phyloP scores from a whole-genome alignment of 1,284 basidiomycete genomes.

The Cryptococcus sp. region DNA sequence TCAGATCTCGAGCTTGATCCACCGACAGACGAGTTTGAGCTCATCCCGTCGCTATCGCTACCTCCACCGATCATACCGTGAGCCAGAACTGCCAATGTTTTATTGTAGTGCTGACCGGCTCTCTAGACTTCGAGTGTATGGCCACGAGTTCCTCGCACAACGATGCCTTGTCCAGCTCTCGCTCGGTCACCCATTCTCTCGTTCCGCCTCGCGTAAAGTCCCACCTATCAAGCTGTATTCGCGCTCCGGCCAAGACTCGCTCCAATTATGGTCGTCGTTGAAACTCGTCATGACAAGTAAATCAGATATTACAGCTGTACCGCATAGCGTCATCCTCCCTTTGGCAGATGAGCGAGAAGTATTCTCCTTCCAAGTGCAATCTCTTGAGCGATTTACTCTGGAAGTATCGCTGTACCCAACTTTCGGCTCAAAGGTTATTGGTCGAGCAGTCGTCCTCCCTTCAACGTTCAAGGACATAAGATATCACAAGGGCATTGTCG shows the following conservation, averaged over 20 bases:
- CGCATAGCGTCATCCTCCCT: slow-evolving; percentile 84
- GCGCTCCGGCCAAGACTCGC: slow-evolving; percentile 49
- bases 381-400: slow-evolving; percentile 71
- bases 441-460: slow-evolving; percentile 84
- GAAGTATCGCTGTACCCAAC: slow-evolving; percentile 97
- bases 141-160: slow-evolving; percentile 68
- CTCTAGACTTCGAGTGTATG: slow-evolving; percentile 48
- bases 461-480: slow-evolving; percentile 66
- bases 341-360: slow-evolving; percentile 76
- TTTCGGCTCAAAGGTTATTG: slow-evolving; percentile 97
- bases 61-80: slow-evolving; percentile 96
- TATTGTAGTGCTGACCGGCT: not conserved
- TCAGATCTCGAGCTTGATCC: slow-evolving; percentile 66
- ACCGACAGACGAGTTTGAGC: slow-evolving; percentile 61
- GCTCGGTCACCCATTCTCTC: slow-evolving; percentile 67
- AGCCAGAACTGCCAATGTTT: slow-evolving; percentile 13
- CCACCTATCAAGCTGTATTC: slow-evolving; percentile 59
- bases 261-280: slow-evolving; percentile 65
- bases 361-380: slow-evolving; percentile 86
- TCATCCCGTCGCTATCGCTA: slow-evolving; percentile 89
- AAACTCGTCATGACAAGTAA: slow-evolving; percentile 90
- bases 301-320: slow-evolving; percentile 77
- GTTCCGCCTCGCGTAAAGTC: slow-evolving; percentile 33
- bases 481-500: slow-evolving; percentile 61
- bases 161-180: slow-evolving; percentile 84